Evolutionary conservation across 805 yeast species (phyloP), one percentile per base, ranked within the genome.

Genomic region (Candida dajiaensis): DNA sequence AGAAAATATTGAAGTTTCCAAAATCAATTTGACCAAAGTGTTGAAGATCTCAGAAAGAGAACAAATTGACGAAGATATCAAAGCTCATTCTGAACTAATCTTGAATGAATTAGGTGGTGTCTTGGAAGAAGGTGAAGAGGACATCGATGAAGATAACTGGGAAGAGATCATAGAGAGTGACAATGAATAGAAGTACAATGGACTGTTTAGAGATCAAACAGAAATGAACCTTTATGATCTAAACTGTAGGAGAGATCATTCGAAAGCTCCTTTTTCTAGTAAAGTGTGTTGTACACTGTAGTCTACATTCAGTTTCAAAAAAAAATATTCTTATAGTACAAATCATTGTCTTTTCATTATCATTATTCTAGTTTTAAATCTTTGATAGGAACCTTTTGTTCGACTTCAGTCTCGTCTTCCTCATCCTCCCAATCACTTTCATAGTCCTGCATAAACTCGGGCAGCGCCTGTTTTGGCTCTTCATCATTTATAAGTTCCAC

Each of bases 71-170:
- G 73, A 72, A 7, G 95, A 85, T 58, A 61, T 89, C 44, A 52
- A 64, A 8, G 69, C 67, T 12, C 85, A 85, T 43, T 75, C 84
- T 1, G 60, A 64, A 22, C 73, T 64, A 11, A 61, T 85, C 50
- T 64, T 82, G 47, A 52, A 63, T 4, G 77, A 73, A 48, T 63
- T 85, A 35, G 95, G 92, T 2, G 89, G 88, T 11, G 78, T 78
- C 4, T 54, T 72, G 19, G 76, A 67, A 64, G 94, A 92, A 2
- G 87, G 85, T 8, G 78, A 67, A 37, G 73, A 63, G 23, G 74
- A 67, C 13, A 57, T 55, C n/a, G 68, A 60, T 46, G 67, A 61
- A 35, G 62, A 58, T 42, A 73, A 73, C 44, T 77, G 83, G 82
- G 83, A 78, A 51, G 70, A 69, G 39, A 78, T 76, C 53, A 73